Conservation (phyloP, 2,329 filamentous ascomycete species). For the Acephala macrosclerotiorum region DNA sequence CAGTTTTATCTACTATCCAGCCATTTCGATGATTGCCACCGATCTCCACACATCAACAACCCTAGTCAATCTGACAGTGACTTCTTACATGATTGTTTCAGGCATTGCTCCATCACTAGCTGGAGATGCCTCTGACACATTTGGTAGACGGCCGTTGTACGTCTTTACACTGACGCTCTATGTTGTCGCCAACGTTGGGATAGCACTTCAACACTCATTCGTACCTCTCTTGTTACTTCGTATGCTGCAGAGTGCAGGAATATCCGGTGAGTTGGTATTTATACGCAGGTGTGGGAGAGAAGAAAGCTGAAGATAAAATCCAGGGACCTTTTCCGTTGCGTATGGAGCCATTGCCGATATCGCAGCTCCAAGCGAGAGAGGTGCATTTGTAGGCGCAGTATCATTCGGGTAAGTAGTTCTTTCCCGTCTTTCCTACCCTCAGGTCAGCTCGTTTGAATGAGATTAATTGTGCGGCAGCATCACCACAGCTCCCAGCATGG, state of each 20-base stretch:
- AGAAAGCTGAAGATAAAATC: neutral
- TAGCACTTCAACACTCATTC: constrained; percentile 55
- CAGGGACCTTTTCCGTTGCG: constrained; percentile 62
- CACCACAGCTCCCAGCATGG: constrained; percentile 32
- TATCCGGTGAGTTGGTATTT: neutral
- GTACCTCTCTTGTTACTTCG: constrained; percentile 59
- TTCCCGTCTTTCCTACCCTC: constrained; percentile 29
- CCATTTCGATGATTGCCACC: constrained; percentile 22
- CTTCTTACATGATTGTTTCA: constrained; percentile 50
- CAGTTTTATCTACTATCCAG: constrained; percentile 32
- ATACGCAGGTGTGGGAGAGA: neutral
- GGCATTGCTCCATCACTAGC: constrained; percentile 63
- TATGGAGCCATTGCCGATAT: constrained; percentile 76
- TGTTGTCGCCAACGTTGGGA: constrained; percentile 59
- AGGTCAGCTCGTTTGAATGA: no score
- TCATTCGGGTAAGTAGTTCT: constrained; percentile 47
- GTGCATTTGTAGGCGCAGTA: constrained; percentile 48
- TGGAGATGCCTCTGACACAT: constrained; percentile 59
- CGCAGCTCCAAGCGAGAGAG: constrained; percentile 69
- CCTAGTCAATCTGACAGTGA: constrained; percentile 34
- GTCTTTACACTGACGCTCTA: constrained; percentile 59
- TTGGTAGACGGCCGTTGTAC: constrained; percentile 61
- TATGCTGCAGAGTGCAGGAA: constrained; percentile 65
- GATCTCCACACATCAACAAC: constrained; percentile 13
- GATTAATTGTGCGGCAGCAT: no score